A percentile compares a stretch with the other conserved stretches of the same genome.
Conservation (phyloP, 345 rosid species). For the Arabis alpina region DNA sequence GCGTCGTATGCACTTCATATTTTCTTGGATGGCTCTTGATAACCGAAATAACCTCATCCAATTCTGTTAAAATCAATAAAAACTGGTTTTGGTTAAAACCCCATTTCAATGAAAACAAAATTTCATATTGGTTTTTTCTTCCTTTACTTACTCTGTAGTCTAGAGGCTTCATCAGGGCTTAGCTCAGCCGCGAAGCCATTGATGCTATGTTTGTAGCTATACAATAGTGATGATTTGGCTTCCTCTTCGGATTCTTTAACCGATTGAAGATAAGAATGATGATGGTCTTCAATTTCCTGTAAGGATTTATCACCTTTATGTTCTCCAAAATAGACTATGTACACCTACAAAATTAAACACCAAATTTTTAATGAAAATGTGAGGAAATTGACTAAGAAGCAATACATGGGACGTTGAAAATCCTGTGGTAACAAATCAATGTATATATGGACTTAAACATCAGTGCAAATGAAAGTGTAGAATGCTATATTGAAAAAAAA, state of each 20-base stretch:
- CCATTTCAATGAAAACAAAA: not conserved
- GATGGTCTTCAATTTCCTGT: constrained; percentile 65
- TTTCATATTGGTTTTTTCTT: not conserved
- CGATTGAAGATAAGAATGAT: constrained; percentile 59
- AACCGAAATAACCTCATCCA: constrained; percentile 68
- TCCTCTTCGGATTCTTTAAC: constrained; percentile 71
- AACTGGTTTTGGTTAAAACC: not conserved
- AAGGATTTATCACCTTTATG: constrained; percentile 57
- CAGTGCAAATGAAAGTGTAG: constrained; percentile 3
- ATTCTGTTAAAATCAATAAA: constrained; percentile 43
- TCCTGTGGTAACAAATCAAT: constrained; percentile 1
- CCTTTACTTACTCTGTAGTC: constrained; percentile 39
- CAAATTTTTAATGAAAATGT: constrained; percentile 10
- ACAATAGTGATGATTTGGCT: constrained; percentile 67
- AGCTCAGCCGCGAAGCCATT: constrained; percentile 82
- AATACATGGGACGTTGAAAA: not conserved
- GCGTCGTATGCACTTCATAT: constrained; percentile 72
- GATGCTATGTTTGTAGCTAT: constrained; percentile 90
- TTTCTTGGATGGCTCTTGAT: constrained; percentile 50
- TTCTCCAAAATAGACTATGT: constrained; percentile 71
- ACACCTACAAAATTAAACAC: constrained; percentile 50
- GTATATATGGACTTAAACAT: constrained; percentile 10
- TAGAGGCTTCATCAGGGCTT: constrained; percentile 68
- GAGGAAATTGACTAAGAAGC: constrained; percentile 7
- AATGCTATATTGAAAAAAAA: no score